Evolutionary conservation across 1,284 basidiomycete genomes (phyloP).

Genomic region (Naganishia cerealis): DNA sequence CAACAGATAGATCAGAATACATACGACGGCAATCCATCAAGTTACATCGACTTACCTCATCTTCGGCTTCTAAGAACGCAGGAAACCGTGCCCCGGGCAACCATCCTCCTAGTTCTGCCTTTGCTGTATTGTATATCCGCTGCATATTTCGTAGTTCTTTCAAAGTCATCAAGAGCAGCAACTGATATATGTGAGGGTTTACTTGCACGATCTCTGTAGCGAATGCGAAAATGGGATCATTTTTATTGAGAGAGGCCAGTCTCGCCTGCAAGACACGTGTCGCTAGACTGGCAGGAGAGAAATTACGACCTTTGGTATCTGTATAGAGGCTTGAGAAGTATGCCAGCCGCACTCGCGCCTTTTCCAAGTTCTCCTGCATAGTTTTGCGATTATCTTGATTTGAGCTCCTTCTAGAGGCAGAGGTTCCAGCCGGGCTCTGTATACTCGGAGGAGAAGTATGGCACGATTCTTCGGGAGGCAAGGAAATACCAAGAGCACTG

Average conservation of each 20-base stretch:
- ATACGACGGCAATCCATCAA: no score
- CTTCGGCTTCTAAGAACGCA: background rate
- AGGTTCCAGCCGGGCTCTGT: background rate
- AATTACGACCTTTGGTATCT: background rate
- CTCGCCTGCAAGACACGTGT: background rate
- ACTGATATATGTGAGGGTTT: background rate
- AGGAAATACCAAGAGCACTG: no score
- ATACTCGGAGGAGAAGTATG: background rate
- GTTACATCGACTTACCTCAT: slow-evolving; percentile 2
- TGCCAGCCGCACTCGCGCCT: background rate
- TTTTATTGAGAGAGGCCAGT: background rate
- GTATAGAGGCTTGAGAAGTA: background rate
- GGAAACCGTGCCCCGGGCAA: background rate
- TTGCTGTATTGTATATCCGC: background rate
- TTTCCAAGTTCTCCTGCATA: background rate
- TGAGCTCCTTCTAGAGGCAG: background rate
- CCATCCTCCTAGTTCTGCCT: slow-evolving; percentile 1
- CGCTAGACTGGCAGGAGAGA: background rate
- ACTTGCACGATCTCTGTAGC: background rate
- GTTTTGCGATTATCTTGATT: background rate
- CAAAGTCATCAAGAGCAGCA: background rate
- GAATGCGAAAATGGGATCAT: background rate
- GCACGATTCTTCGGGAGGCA: background rate
- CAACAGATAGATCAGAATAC: background rate
- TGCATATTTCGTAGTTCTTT: slow-evolving; percentile 2